These are phyloP conservation scores for Suhomyces bolitotheri DNA, from an alignment of 1,139 yeast genomes.

Conservation along the genomic window DNA sequence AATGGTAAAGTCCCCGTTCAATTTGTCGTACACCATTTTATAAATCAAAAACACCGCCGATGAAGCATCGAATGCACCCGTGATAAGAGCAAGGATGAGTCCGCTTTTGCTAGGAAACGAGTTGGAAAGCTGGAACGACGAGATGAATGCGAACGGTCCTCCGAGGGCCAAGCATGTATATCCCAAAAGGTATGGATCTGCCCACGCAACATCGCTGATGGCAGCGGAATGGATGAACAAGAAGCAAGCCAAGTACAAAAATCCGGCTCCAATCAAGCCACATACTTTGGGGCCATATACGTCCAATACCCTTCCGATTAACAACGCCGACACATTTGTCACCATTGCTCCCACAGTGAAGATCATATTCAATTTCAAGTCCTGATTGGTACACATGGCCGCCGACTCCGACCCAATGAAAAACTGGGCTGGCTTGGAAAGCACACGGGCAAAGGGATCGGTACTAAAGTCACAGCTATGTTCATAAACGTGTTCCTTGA, in stretches of 20 bases:
- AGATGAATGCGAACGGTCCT: conserved; percentile 48
- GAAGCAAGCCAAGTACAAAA: conserved; percentile 38
- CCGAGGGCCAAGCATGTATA: conserved; percentile 46
- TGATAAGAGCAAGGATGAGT: conserved; percentile 42
- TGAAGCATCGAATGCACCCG: conserved; percentile 51
- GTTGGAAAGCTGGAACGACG: conserved; percentile 48
- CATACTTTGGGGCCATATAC: conserved; percentile 45
- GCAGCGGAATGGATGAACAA: conserved; percentile 36
- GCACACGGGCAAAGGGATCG: conserved; percentile 9
- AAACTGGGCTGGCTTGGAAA: conserved; percentile 6
- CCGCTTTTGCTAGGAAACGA: conserved; percentile 46
- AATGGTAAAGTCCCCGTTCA: conserved; percentile 32
- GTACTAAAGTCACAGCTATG: conserved; percentile 30
- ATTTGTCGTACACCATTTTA: conserved; percentile 30
- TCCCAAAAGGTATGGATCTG: conserved; percentile 46
- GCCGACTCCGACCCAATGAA: conserved; percentile 3
- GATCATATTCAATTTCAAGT: conserved; percentile 47
- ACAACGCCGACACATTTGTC: conserved; percentile 45
- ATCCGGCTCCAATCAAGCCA: conserved; percentile 43
- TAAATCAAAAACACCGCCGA: conserved; percentile 47
- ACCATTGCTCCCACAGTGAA: conserved; percentile 48
- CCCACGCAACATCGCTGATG: conserved; percentile 17
- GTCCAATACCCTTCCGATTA: conserved; percentile 44
- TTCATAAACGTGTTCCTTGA: conserved; percentile 43
- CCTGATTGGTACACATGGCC: conserved; percentile 38